Evolutionary conservation across 2,329 filamentous ascomycete species (phyloP).

Genomic region (Aspergillus sp.): DNA sequence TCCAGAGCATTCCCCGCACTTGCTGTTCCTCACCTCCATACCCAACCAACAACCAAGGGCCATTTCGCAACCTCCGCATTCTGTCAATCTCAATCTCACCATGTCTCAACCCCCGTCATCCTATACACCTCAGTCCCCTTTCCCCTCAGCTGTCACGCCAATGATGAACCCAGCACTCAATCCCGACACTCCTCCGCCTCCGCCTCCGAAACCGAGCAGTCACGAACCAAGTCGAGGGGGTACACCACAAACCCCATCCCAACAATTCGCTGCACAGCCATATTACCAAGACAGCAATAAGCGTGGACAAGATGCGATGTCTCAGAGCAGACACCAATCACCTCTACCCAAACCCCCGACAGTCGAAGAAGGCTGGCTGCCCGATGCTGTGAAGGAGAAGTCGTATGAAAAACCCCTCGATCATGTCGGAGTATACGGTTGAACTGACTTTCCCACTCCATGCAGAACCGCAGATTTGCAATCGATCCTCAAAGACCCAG

Average conservation of each 20-base stretch:
- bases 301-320: too few relatives aligned
- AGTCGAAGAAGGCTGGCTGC: slow-evolving; percentile 68
- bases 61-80: too few relatives aligned
- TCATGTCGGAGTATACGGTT: slow-evolving; percentile 11
- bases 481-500: slow-evolving; percentile 66
- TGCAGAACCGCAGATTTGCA: slow-evolving; percentile 53
- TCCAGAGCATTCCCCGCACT: too few relatives aligned
- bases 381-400: slow-evolving; percentile 71
- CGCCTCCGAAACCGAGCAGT: slow-evolving; percentile 67
- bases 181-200: slow-evolving; percentile 58
- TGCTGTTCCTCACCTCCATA: too few relatives aligned
- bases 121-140: slow-evolving; percentile 19
- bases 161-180: slow-evolving; percentile 33
- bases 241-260: slow-evolving; percentile 49
- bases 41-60: too few relatives aligned
- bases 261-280: slow-evolving; percentile 36
- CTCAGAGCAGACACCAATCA: slow-evolving; percentile 2
- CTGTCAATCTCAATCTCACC: slow-evolving; percentile 3
- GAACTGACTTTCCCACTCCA: slow-evolving; percentile 1
- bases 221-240: slow-evolving; percentile 64
- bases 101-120: slow-evolving; percentile 22
- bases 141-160: slow-evolving; percentile 14
- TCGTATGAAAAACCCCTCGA: slow-evolving; percentile 53
- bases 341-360: slow-evolving; percentile 25
- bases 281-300: too few relatives aligned